A percentile compares a stretch with the other conserved stretches of the same genome.
phyloP scores from a whole-genome alignment of 768 basidiomycete genomes.

The Kwoniella bestiolae region DNA sequence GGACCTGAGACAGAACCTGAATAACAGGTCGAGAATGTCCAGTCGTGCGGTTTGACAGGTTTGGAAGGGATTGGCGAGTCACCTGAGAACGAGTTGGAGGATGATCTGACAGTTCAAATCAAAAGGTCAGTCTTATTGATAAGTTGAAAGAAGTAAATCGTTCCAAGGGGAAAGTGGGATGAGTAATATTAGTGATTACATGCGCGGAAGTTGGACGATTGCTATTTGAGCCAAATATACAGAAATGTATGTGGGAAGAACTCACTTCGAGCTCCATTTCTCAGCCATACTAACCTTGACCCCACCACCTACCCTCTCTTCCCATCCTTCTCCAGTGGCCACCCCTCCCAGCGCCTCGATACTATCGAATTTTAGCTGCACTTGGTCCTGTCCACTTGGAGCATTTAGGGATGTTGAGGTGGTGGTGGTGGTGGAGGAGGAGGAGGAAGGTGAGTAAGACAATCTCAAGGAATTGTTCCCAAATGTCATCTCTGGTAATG shows the following conservation, averaged over 20 bases:
- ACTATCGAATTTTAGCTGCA: conserved; percentile 64
- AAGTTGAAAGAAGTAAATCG: too few species aligned
- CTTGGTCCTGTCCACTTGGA: not conserved
- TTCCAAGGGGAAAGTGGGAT: too few species aligned
- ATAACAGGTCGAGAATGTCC: conserved; percentile 95
- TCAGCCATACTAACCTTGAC: conserved; percentile 95
- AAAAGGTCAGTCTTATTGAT: not conserved
- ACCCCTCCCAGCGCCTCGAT: conserved; percentile 72
- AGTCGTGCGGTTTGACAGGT: conserved; percentile 85
- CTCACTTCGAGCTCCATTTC: conserved; percentile 86
- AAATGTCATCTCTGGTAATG: conserved; percentile 96
- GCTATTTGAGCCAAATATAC: too few species aligned
- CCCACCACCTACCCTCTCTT: conserved; percentile 81
- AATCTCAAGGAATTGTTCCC: conserved; percentile 78
- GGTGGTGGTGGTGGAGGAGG: conserved; percentile 8
- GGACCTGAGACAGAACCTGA: conserved; percentile 61
- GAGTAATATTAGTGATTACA: too few species aligned
- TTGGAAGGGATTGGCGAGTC: conserved; percentile 53
- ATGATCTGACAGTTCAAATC: not conserved
- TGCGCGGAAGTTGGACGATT: too few species aligned
- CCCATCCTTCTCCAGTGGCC: conserved; percentile 67
- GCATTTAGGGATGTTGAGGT: too few species aligned
- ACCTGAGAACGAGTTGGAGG: conserved; percentile 29
- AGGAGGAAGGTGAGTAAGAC: conserved; percentile 61
- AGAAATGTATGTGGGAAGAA: too few species aligned